Percentiles rank a stretch among this genome's conserved stretches.
These are phyloP conservation scores for Colletotrichum sansevieriae DNA, from an alignment of 2,329 filamentous ascomycete genomes.

Conservation along the genomic window DNA sequence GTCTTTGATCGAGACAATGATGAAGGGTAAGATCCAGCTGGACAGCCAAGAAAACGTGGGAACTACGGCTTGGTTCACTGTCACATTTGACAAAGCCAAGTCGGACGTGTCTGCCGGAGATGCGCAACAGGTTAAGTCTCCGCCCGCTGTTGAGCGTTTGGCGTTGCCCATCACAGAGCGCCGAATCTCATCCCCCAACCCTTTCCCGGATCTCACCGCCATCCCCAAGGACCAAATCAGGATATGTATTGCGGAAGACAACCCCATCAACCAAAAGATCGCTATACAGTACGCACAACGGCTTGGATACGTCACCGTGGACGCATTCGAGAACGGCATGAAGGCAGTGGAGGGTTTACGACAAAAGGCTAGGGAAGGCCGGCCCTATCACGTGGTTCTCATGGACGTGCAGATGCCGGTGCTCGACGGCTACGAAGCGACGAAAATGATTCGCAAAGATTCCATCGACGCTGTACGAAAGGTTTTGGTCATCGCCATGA, in stretches of 20 bases:
- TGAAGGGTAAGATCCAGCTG: slow-evolving; percentile 86
- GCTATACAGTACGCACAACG: slow-evolving; percentile 91
- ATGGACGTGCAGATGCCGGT: slow-evolving; percentile 99
- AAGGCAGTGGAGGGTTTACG: slow-evolving; percentile 91
- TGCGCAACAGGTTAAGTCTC: slow-evolving; percentile 56
- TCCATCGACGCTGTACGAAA: slow-evolving; percentile 80
- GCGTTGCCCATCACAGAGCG: slow-evolving; percentile 52
- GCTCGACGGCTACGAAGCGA: slow-evolving; percentile 92
- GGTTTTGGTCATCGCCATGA: slow-evolving; percentile 97
- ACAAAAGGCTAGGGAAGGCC: slow-evolving; percentile 75
- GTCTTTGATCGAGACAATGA: slow-evolving; percentile 91
- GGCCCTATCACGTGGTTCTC: slow-evolving; percentile 88
- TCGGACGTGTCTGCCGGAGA: slow-evolving; percentile 70
- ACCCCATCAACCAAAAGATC: slow-evolving; percentile 93
- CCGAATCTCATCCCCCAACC: slow-evolving; percentile 53
- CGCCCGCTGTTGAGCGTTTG: slow-evolving; percentile 53
- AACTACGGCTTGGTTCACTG: slow-evolving; percentile 81
- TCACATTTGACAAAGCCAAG: slow-evolving; percentile 87
- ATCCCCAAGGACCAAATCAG: slow-evolving; percentile 84
- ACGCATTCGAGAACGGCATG: slow-evolving; percentile 90
- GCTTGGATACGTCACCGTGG: slow-evolving; percentile 83
- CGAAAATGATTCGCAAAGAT: slow-evolving; percentile 84
- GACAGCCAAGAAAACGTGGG: slow-evolving; percentile 81
- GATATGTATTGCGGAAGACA: slow-evolving; percentile 95
- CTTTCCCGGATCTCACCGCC: slow-evolving; percentile 75